Conservation (phyloP, 768 basidiomycete species). For the Dendrothele bispora region DNA sequence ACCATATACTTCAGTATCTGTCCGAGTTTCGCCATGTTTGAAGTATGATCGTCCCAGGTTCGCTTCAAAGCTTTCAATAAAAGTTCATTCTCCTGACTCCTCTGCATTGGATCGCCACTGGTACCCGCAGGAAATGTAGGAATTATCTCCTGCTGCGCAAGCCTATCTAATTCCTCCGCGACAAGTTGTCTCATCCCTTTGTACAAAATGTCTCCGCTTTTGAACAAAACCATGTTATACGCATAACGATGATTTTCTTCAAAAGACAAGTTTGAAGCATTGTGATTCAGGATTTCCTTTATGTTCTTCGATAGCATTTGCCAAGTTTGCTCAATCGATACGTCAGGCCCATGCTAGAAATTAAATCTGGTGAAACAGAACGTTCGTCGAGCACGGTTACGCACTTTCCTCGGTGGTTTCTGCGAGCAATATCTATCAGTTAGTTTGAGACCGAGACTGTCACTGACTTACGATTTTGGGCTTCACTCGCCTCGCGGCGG, state of each 20-base stretch:
- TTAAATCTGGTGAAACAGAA: background rate
- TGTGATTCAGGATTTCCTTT: conserved; percentile 91
- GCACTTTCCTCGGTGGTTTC: conserved; percentile 14
- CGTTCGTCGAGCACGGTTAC: background rate
- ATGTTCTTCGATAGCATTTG: conserved; percentile 79
- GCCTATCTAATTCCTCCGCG: conserved; percentile 75
- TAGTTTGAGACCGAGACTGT: background rate
- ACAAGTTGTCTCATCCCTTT: conserved; percentile 80
- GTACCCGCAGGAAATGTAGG: conserved; percentile 82
- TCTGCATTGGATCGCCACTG: conserved; percentile 66
- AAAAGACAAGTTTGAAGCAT: conserved; percentile 84
- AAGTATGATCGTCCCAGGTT: conserved; percentile 93
- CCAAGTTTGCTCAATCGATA: conserved; percentile 87
- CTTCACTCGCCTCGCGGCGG: conserved; percentile 38
- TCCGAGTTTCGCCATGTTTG: conserved; percentile 83
- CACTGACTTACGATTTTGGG: conserved; percentile 39
- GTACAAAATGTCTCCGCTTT: conserved; percentile 84
- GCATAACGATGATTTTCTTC: conserved; percentile 94
- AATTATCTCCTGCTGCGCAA: conserved; percentile 74
- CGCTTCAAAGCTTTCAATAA: conserved; percentile 79
- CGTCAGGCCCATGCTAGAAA: conserved; percentile 66
- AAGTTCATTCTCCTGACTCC: conserved; percentile 80
- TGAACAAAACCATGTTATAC: conserved; percentile 91
- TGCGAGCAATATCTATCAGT: background rate
- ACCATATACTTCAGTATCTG: conserved; percentile 98